Base-by-base conservation (phyloP, 371 early-diverging fungal genomes). In the Lichtheimia ornata region DNA sequence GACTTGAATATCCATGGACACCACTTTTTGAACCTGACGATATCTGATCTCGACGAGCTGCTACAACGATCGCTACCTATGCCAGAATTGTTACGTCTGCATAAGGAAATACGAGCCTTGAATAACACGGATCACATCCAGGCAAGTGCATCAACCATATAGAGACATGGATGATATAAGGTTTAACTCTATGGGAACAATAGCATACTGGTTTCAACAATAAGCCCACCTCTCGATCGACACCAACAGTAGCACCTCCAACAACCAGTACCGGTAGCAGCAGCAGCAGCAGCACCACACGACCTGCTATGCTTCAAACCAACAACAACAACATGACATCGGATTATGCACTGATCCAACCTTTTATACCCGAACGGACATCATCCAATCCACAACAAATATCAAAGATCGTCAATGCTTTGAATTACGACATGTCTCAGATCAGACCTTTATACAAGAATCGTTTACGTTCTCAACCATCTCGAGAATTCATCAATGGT, bases 321-420 rank as follows among this genome's bases (percentile, higher is more conserved):
- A 40, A 40, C 54, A 24, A 47, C 58, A 56, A 42, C 63, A 51
- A 45, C 43, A 18, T 50, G 27, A 50, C n/a, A 22, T 53, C 45
- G n/a, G 35, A 72, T 13, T 66, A 62, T 56, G 64, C 54, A 12
- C 43, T 40, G 43, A 68, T 66, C 24, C 45, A 54, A 56, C 72
- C 63, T 2, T 62, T 56, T 47, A 72, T 72, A 47, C 72, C 72
- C 45, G 63, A 63, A 41, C 66, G 72, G 24, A 72, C 54, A 22
- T 72, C 72, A 12, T 72, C 72, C 20, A 68, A 58, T 56, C 69
- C 72, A 15, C 63, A 63, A 18, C 64, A 68, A 11, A 68, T 72
- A 43, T 63, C 72, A 17, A 63, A 53, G 14, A 61, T 68, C 27
- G 66, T 72, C 24, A 63, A 68, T 20, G 47, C 30, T 9, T 41